Percentiles rank a stretch among this genome's conserved stretches.
phyloP scores from a whole-genome alignment of 257 asterid genomes.

The Cordia subcordata region DNA sequence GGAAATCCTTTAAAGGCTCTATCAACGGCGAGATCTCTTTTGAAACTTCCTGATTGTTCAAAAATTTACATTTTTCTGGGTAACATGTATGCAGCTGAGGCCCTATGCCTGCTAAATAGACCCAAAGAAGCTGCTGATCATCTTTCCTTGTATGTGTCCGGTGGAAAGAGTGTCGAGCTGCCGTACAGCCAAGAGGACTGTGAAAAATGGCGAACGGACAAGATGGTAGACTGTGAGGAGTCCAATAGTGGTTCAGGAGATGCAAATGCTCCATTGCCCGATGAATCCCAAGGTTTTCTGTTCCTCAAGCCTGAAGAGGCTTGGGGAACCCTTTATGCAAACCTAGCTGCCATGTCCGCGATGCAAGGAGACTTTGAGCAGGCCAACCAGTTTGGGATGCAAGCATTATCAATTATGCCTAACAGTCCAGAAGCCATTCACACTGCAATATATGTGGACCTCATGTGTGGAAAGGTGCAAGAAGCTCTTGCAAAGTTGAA shows the following conservation, averaged over 20 bases:
- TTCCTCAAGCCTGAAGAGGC: conserved; percentile 81
- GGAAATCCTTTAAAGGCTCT: conserved; percentile 71
- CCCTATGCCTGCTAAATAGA: conserved; percentile 70
- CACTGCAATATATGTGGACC: conserved; percentile 72
- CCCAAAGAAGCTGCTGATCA: conserved; percentile 74
- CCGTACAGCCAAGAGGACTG: conserved; percentile 69
- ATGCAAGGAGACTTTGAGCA: conserved; percentile 59
- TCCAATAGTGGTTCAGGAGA: conserved; percentile 27
- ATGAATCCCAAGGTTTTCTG: conserved; percentile 31
- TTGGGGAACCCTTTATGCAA: conserved; percentile 54
- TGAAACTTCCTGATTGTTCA: conserved; percentile 51
- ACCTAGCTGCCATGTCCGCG: conserved; percentile 60
- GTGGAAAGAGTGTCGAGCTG: conserved; percentile 44
- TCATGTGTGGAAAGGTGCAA: conserved; percentile 44
- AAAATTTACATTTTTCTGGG: conserved; percentile 58
- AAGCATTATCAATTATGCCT: conserved; percentile 51
- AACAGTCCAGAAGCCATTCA: conserved; percentile 52
- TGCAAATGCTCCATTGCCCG: conserved; percentile 18
- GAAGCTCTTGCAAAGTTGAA: conserved; percentile 73
- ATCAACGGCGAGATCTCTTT: conserved; percentile 46
- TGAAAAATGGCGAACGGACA: conserved; percentile 52
- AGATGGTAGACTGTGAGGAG: conserved; percentile 49
- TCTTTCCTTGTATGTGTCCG: conserved; percentile 40
- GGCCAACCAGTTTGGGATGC: conserved; percentile 42
- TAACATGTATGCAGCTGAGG: conserved; percentile 75